Conservation (phyloP, 2,329 filamentous ascomycete genomes). For the Ciborinia camelliae region DNA sequence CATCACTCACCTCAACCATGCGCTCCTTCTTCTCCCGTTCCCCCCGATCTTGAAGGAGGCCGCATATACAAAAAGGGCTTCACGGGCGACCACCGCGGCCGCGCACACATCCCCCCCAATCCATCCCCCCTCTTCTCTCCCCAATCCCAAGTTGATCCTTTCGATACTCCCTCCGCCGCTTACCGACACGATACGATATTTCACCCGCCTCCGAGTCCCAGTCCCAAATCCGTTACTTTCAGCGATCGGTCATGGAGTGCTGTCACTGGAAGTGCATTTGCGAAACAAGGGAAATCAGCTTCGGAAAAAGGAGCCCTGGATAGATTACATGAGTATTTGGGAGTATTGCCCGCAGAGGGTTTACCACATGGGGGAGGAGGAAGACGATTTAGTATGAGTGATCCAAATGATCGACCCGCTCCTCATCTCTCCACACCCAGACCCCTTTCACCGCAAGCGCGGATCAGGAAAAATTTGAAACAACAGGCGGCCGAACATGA, state of each 20-base stretch:
- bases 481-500: neutral
- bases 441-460: neutral
- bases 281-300: too few relatives aligned
- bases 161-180: rapidly evolving
- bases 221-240: neutral
- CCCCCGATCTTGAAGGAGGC: conserved; percentile 10
- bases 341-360: neutral
- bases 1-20: neutral
- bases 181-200: conserved; percentile 10
- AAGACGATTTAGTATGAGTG: neutral
- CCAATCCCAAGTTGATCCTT: neutral
- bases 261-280: neutral
- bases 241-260: neutral
- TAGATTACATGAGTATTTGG: neutral
- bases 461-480: neutral
- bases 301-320: neutral
- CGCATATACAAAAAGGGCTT: neutral
- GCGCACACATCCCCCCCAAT: neutral
- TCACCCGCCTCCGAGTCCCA: neutral
- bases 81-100: conserved; percentile 13
- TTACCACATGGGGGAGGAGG: neutral
- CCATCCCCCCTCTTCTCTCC: neutral
- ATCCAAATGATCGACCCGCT: neutral
- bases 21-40: neutral
- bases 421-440: neutral